Evolutionary conservation across 768 basidiomycete genomes (phyloP), one percentile per base, ranked within the genome.

Genomic region (Lactarius hengduanensis): DNA sequence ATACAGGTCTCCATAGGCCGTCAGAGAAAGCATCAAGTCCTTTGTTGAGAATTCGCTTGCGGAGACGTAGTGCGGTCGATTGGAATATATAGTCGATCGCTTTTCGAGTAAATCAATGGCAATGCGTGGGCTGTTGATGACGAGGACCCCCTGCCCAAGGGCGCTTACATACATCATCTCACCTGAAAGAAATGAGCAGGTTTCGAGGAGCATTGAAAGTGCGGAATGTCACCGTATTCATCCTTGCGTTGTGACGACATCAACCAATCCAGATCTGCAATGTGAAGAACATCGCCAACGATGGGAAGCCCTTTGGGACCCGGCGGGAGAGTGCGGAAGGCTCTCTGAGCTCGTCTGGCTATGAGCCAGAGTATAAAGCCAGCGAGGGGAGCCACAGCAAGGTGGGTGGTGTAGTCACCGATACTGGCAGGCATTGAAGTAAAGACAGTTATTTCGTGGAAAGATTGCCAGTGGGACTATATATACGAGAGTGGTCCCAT

Each of bases 131-230:
- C 73, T 73, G 69, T 76, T 76, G 18, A 77, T 69, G 56, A 76
- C 70, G 59, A 77, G 62, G 55, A 73, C 73, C 16, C 69, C 69
- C 55, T 75, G 74, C 2, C 74, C 72, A 40, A 76, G 66, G 20
- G 75, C 59, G n/a, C 68, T 70, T 16, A 76, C 61, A 34, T 72
- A 75, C 4, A 74, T 60, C 26, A 77, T 72, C 41, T 74, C 72
- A 13, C 77, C 76, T 77, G n/a, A 6, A 40, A 26, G 57, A 10
- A 26, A 50, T 50, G 50, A 50, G 6, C 22, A 6, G 13, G 5
- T 7, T 50, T 50, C 50, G 2, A 5, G 22, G 13, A 5, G 22
- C 4, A 34, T 57, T 18, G 34, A 18, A 7, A 38, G 9, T 26
- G n/a, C 26, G 9, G 4, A 6, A 18, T 20, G 20, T 22, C 11